Conservation (phyloP, 495 filamentous ascomycete genomes). For the Aspergillus funiculosus region DNA sequence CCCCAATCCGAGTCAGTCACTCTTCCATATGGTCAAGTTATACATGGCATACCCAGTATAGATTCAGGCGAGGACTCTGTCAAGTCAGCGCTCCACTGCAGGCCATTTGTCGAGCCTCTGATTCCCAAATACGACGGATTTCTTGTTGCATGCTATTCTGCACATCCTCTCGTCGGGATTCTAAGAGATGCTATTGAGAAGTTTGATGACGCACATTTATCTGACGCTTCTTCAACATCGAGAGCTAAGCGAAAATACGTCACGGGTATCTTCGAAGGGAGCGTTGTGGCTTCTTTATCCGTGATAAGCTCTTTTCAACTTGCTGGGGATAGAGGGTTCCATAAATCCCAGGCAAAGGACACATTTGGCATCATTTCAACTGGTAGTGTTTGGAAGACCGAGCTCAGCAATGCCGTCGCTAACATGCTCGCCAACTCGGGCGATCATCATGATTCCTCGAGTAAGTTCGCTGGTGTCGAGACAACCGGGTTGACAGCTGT, state of each 20-base stretch:
- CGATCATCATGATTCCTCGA: slow-evolving; percentile 21
- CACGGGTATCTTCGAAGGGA: slow-evolving; percentile 85
- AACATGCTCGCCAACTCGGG: slow-evolving; percentile 47
- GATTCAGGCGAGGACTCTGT: slow-evolving; percentile 45
- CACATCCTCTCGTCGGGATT: slow-evolving; percentile 69
- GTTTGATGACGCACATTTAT: slow-evolving; percentile 17
- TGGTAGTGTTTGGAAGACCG: slow-evolving; percentile 71
- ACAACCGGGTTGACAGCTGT: slow-evolving; percentile 77
- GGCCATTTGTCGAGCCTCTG: slow-evolving; percentile 46
- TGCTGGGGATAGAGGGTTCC: slow-evolving; percentile 17
- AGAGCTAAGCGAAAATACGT: slow-evolving; percentile 47
- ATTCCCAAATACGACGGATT: slow-evolving; percentile 63
- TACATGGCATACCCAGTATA: slow-evolving; percentile 40
- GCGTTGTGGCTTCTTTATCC: slow-evolving; percentile 52
- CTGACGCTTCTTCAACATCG: slow-evolving; percentile 1
- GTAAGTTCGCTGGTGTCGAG: slow-evolving; percentile 69
- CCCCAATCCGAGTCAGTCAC: slow-evolving; percentile 29
- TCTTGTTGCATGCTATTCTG: slow-evolving; percentile 83
- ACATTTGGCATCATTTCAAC: slow-evolving; percentile 89
- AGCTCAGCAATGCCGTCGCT: slow-evolving; percentile 58
- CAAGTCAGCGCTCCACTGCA: slow-evolving; percentile 52
- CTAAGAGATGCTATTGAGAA: slow-evolving; percentile 42
- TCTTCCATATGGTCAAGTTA: slow-evolving; percentile 24
- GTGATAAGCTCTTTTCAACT: slow-evolving; percentile 41
- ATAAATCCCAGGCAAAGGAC: slow-evolving; percentile 35